phyloP scores from a whole-genome alignment of 2,329 filamentous ascomycete genomes.

The Neofusicoccum cordaticola region DNA sequence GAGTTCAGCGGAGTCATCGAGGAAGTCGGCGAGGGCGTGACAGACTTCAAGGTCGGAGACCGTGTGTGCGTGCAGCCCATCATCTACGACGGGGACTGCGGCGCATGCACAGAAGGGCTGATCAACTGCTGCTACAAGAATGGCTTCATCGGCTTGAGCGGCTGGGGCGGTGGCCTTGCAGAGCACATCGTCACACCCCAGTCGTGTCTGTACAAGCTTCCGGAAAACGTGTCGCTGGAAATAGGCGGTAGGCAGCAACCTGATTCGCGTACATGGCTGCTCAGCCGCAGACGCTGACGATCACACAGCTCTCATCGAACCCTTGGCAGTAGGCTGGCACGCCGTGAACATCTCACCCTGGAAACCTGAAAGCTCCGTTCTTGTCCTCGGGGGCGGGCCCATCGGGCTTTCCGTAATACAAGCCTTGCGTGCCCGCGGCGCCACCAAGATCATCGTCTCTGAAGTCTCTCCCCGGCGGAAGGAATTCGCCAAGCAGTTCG shows the following conservation, averaged over 20 bases:
- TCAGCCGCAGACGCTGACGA: neutral
- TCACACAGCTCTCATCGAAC: conserved; percentile 49
- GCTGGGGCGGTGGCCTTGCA: conserved; percentile 53
- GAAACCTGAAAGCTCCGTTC: conserved; percentile 44
- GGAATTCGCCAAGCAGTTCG: conserved; percentile 50
- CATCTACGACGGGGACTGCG: conserved; percentile 54
- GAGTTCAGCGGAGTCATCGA: conserved; percentile 54
- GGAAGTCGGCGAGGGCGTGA: conserved; percentile 51
- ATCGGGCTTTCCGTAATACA: conserved; percentile 53
- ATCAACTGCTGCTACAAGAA: conserved; percentile 56
- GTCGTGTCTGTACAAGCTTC: conserved; percentile 46
- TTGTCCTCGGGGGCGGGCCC: conserved; percentile 54
- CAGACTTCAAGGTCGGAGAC: conserved; percentile 48
- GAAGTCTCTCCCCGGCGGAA: conserved; percentile 50
- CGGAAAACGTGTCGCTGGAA: conserved; percentile 52
- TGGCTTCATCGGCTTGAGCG: conserved; percentile 53
- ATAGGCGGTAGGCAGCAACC: conserved; percentile 37
- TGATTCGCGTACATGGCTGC: neutral
- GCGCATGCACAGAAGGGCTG: conserved; percentile 50
- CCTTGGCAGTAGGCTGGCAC: conserved; percentile 56
- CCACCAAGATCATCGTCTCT: conserved; percentile 52
- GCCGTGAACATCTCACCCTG: conserved; percentile 52
- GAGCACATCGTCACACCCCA: conserved; percentile 52
- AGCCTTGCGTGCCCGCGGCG: conserved; percentile 43
- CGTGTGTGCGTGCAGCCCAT: conserved; percentile 52